Evolutionary conservation across 768 basidiomycete species (phyloP).

Genomic region (Mrakia frigida): DNA sequence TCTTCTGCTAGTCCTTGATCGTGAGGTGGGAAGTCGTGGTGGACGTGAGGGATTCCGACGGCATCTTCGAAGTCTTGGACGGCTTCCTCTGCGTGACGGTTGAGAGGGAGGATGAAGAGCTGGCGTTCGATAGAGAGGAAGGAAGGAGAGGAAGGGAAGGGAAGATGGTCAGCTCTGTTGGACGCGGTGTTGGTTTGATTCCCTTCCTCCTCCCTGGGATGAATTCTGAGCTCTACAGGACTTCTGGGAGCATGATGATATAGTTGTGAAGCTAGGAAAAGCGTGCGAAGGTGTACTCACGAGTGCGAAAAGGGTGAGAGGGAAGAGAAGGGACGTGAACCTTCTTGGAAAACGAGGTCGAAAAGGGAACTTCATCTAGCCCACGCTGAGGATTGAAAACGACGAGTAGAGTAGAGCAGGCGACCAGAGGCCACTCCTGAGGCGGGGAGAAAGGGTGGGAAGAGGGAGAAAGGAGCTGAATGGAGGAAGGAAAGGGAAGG

Average conservation of each 20-base stretch:
- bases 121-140: neutral
- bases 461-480: neutral
- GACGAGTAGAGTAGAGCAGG: neutral
- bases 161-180: slow-evolving; percentile 1
- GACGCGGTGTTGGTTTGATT: neutral
- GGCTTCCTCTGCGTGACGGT: slow-evolving; percentile 21
- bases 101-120: slow-evolving; percentile 30
- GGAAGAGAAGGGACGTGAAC: slow-evolving; percentile 22
- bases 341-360: slow-evolving; percentile 13
- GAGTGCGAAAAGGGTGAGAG: slow-evolving; percentile 23
- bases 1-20: neutral
- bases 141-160: neutral
- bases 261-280: neutral
- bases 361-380: neutral
- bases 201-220: neutral
- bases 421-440: neutral
- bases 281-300: neutral
- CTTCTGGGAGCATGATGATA: too few relatives aligned
- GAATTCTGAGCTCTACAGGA: neutral
- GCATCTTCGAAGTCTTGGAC: slow-evolving; percentile 23
- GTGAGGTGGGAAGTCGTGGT: slow-evolving; percentile 5
- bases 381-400: neutral
- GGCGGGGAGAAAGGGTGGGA: neutral
- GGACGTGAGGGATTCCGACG: slow-evolving; percentile 23
- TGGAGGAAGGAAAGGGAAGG: neutral